A percentile compares a stretch with the other conserved stretches of the same genome.
These are phyloP conservation scores for Camelina hispida DNA, from an alignment of 345 rosid species.

Conservation along the genomic window DNA sequence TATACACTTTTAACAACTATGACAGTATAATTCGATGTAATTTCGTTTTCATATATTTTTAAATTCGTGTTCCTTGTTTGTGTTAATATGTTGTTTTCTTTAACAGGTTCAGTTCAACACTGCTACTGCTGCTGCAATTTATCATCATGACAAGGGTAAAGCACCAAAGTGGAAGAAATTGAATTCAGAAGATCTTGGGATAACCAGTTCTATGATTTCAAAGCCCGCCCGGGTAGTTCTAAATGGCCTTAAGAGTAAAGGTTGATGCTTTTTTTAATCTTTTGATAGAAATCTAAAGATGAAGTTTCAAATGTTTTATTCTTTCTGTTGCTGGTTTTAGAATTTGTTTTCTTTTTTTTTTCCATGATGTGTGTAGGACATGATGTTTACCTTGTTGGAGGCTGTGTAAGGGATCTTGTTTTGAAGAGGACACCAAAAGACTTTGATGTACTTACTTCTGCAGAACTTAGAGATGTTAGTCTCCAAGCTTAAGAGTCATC, in stretches of 20 bases:
- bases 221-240: constrained; percentile 52
- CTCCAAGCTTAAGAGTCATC: constrained; percentile 10
- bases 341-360: neutral
- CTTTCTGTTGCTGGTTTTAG: constrained; percentile 3
- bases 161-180: constrained; percentile 51
- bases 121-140: constrained; percentile 44
- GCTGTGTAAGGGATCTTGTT: constrained; percentile 90
- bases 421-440: constrained; percentile 81
- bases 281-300: neutral
- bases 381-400: constrained; percentile 92
- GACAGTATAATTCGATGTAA: neutral
- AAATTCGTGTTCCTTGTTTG: neutral
- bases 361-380: constrained; percentile 51
- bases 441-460: constrained; percentile 80
- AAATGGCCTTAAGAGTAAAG: constrained; percentile 58
- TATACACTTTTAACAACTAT: too few species aligned
- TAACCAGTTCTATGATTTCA: constrained; percentile 50
- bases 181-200: constrained; percentile 55
- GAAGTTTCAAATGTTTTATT: neutral
- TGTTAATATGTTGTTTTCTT: neutral
- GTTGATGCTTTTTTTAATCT: constrained; percentile 32
- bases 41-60: neutral
- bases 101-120: constrained; percentile 47
- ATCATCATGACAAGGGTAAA: constrained; percentile 29
- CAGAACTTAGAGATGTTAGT: constrained; percentile 77